Base-by-base conservation (phyloP, 164 flowering plant genomes). In the Annona cherimola region DNA sequence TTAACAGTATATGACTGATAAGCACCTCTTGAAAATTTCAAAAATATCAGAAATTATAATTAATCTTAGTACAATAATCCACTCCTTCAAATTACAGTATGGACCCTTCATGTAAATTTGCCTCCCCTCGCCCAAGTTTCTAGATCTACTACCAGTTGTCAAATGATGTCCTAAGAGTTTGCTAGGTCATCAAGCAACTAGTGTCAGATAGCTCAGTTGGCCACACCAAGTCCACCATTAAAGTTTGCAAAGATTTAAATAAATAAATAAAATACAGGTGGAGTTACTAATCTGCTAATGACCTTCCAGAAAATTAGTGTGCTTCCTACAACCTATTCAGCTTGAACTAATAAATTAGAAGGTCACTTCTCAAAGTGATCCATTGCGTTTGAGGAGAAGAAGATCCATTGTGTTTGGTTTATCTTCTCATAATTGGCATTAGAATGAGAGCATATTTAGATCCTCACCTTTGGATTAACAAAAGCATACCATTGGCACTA, bases 111-210 rank as follows among this genome's bases (percentile, higher is more conserved):
- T 50, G 8, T 50, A 14, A 14, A 14, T 50, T 9, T 2, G 14
- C 55, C 14, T 4, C 14, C 8, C 14, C 55, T 7, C 14, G 14
- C 55, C 8, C 55, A 4, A 14, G 2, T 9, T 50, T 50, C 14
- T 50, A 73, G 74, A 46, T 62, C 14, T 40, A 45, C 71, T 66
- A 71, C 75, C 59, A 70, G 73, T 73, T 74, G 68, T 80, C 41
- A 39, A 39, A 35, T 40, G 41, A 39, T 8, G 44, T 63, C 42
- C 1, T 26, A 5, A 35, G 4, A 63, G 9, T 4, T 63, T 63
- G 11, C 42, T 4, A 42, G 14, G 35, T 63, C 12, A 4, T 40
- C 42, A 12, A 26, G 66, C 8, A 63, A 11, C 42, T 11, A 63
- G 41, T 1, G 43, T 39, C 3, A 63, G 42, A 12, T 40, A n/a